Evolutionary conservation across 148 eudicot genomes (phyloP), one percentile per base, ranked within the genome.

Genomic region (Arbutus unedo): DNA sequence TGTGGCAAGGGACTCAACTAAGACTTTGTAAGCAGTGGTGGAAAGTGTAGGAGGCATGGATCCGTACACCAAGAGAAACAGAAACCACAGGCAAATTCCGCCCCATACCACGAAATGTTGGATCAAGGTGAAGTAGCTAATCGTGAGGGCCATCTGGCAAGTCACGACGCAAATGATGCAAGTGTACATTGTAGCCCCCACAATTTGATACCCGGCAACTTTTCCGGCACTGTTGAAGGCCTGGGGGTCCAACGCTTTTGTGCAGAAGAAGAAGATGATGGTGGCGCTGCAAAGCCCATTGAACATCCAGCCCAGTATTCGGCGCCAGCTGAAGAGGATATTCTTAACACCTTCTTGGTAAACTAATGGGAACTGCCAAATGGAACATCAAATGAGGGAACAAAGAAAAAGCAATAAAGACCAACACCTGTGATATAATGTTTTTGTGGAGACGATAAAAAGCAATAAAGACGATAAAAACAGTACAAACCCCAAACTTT

Each of bases 261-360:
- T 87, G 89, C 94, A 91, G 88, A 94, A 87, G 92, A 84, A 92
- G 90, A 94, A 96, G 84, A 90, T 88, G 38, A 96, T 91, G 45
- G 88, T 53, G 14, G 91, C 98, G 10, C 90, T 92, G 83, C 85
- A 81, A 79, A 91, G 83, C 14, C 98, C 98, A 23, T 92, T 93
- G 74, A 96, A 83, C 97, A 96, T 96, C 98, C 98, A 96, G 77
- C 98, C 91, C 38, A 96, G 89, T 45, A 96, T 91, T 6, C 98
- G 90, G n/a, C 83, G 81, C 98, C 98, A 96, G 84, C 92, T 91
- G 92, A 94, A 96, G 82, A 96, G 97, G 77, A 89, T 91, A 78
- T 94, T 89, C 73, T 95, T 98, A 19, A 95, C 90, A 5, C 98
- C 98, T 93, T 95, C 98, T 95, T 95, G 98, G 87, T 96, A 96